A percentile compares a stretch with the other conserved stretches of the same genome.
Conservation (phyloP, 2,329 filamentous ascomycete genomes). For the Aspergillus calidoustus region DNA sequence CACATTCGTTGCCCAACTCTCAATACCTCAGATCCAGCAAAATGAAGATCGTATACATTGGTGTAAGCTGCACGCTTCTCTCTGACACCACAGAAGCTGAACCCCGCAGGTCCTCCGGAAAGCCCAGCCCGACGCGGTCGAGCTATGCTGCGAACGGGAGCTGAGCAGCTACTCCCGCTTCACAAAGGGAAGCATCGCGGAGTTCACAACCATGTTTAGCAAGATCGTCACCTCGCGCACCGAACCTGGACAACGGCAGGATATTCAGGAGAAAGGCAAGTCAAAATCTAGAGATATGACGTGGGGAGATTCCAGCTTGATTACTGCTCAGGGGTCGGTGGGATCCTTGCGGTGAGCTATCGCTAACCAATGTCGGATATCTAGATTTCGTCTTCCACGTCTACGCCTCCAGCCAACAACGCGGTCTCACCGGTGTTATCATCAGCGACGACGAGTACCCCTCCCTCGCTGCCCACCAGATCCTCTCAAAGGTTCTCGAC, state of each 20-base stretch:
- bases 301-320: not conserved
- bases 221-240: constrained; percentile 89
- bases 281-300: not conserved
- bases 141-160: constrained; percentile 78
- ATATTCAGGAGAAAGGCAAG: constrained; percentile 64
- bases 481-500: constrained; percentile 84
- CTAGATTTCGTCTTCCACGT: constrained; percentile 65
- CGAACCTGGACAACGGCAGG: constrained; percentile 77
- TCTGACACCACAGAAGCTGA: not conserved
- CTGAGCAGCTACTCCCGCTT: constrained; percentile 79
- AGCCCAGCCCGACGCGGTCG: constrained; percentile 73
- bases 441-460: constrained; percentile 79
- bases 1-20: constrained; percentile 2
- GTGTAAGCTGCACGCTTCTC: constrained; percentile 1
- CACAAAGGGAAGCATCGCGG: constrained; percentile 64
- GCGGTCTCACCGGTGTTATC: constrained; percentile 73
- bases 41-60: constrained; percentile 20
- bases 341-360: not conserved
- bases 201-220: constrained; percentile 84
- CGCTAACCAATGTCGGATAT: constrained; percentile 10
- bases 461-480: constrained; percentile 78
- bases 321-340: not conserved
- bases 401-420: constrained; percentile 67
- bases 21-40: not conserved
- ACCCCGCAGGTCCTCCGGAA: constrained; percentile 76